A percentile compares a stretch with the other conserved stretches of the same genome.
Evolutionary conservation across 169 alveolate genomes (phyloP).

Genomic region (Plasmodium chabaudi): DNA sequence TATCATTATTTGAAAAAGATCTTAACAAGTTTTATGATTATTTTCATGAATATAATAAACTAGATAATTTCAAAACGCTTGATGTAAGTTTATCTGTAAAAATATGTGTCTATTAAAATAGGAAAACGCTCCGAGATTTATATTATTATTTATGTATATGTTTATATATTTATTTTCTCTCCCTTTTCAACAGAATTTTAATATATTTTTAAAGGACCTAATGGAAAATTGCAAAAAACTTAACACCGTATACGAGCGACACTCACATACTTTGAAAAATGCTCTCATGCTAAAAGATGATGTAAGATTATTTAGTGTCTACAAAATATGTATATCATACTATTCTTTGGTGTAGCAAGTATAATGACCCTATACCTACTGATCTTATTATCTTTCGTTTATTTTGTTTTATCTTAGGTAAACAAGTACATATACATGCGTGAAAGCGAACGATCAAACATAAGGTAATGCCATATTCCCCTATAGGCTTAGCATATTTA

Average conservation of each 20-base stretch:
- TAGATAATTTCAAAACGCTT: conserved; percentile 46
- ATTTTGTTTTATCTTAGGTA: conserved; percentile 15
- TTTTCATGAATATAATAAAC: conserved; percentile 56
- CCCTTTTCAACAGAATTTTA: conserved; percentile 14
- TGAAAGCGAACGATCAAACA: conserved; percentile 56
- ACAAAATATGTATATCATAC: not conserved
- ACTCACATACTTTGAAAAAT: conserved; percentile 36
- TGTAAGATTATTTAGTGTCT: conserved; percentile 7
- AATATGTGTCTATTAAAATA: too few relatives aligned
- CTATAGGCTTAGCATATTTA: too few relatives aligned
- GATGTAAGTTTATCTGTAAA: conserved; percentile 19
- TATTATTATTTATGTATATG: not conserved
- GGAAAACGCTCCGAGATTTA: too few relatives aligned
- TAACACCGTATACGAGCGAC: conserved; percentile 15
- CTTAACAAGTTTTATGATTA: conserved; percentile 46
- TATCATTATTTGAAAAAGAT: conserved; percentile 35
- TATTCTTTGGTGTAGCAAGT: too few relatives aligned
- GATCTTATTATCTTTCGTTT: not conserved
- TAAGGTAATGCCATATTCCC: conserved; percentile 33
- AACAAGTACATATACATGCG: conserved; percentile 69
- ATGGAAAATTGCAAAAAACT: conserved; percentile 22
- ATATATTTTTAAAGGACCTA: conserved; percentile 26
- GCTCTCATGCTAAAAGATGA: conserved; percentile 55
- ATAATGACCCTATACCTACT: too few relatives aligned
- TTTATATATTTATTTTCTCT: not conserved